Percentiles rank a stretch among this genome's conserved stretches.
Evolutionary conservation across 2,329 filamentous ascomycete species (phyloP).

Genomic region (Fusarium nisikadoi): DNA sequence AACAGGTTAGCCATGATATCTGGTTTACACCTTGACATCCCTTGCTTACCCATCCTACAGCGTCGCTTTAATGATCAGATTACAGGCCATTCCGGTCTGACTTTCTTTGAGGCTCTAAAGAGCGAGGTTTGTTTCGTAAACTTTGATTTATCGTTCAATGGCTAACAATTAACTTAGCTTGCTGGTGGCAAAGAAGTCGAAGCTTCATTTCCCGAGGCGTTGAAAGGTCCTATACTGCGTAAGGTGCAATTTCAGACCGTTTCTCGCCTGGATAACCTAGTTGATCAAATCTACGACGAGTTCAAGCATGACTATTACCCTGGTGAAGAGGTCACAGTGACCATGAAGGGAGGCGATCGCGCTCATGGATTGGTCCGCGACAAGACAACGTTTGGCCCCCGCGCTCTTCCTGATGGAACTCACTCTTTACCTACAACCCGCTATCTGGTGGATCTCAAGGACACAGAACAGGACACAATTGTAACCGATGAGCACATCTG

Average conservation of each 20-base stretch:
- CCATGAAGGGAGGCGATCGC: slow-evolving; percentile 74
- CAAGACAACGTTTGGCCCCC: slow-evolving; percentile 79
- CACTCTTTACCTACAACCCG: slow-evolving; percentile 77
- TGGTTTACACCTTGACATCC: background rate
- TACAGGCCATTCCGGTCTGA: slow-evolving; percentile 89
- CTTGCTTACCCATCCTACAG: slow-evolving; percentile 54
- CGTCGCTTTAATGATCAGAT: slow-evolving; percentile 95
- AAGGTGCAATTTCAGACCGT: slow-evolving; percentile 92
- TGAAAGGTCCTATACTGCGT: slow-evolving; percentile 90
- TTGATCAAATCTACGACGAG: slow-evolving; percentile 75
- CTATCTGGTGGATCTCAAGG: slow-evolving; percentile 82
- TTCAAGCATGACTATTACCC: slow-evolving; percentile 94
- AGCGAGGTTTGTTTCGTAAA: slow-evolving; percentile 76
- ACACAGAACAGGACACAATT: slow-evolving; percentile 77
- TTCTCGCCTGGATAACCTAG: slow-evolving; percentile 85
- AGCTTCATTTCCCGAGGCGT: slow-evolving; percentile 86
- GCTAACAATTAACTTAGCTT: slow-evolving; percentile 59
- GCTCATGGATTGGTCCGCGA: slow-evolving; percentile 82
- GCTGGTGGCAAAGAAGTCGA: slow-evolving; percentile 89
- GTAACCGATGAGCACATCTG: slow-evolving; percentile 84
- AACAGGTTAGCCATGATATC: slow-evolving; percentile 69
- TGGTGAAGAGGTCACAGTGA: slow-evolving; percentile 82
- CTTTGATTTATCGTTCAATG: background rate
- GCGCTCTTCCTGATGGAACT: slow-evolving; percentile 72
- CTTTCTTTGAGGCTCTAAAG: slow-evolving; percentile 90